Base-by-base conservation (phyloP, 176 grass and related monocot genomes). In the Triticum dicoccoides region DNA sequence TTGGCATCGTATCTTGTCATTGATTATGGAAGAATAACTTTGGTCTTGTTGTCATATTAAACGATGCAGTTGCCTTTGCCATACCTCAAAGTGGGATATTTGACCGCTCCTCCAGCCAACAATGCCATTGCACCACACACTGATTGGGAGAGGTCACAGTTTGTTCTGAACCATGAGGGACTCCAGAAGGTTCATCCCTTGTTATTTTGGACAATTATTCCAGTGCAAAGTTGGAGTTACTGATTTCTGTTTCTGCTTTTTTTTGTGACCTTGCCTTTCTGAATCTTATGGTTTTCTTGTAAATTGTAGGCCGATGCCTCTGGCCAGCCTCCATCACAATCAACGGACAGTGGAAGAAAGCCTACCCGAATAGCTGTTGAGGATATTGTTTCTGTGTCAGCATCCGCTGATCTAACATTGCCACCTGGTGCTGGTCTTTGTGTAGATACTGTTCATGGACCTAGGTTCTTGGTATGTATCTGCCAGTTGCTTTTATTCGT, bases 31-130 rank as follows among this genome's bases (percentile, higher is more conserved):
- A 76, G 45, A 11, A 54, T 76, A 32, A 54, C 18, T 11, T 0
- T 25, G 14, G 17, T 75, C 69, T 85, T 61, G 15, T 81, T 81
- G 3, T 14, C 30, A 77, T 85, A 27, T 10, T 78, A 56, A 66
- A 65, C 4, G 62, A 69, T 87, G 86, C 89, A 99, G 97, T 88
- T 99, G 61, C 97, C 97, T 89, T 87, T 99, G 80, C 97, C 97
- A 58, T 94, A 99, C 84, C 84, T 99, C 74, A 99, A 99, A 90
- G 97, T 94, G 33, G 97, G 97, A 45, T 96, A 99, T 75, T 90
- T 96, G 61, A 91, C 90, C 80, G 92, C 97, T 70, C 89, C 94
- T 68, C 92, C 97, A 81, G 87, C 90, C 83, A 87, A 91, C 66
- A 90, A 78, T 12, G 74, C 83, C 79, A 87, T 96, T 80, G 89